Evolutionary conservation across 768 basidiomycete species (phyloP).

Genomic region (Chalciporus chontae): DNA sequence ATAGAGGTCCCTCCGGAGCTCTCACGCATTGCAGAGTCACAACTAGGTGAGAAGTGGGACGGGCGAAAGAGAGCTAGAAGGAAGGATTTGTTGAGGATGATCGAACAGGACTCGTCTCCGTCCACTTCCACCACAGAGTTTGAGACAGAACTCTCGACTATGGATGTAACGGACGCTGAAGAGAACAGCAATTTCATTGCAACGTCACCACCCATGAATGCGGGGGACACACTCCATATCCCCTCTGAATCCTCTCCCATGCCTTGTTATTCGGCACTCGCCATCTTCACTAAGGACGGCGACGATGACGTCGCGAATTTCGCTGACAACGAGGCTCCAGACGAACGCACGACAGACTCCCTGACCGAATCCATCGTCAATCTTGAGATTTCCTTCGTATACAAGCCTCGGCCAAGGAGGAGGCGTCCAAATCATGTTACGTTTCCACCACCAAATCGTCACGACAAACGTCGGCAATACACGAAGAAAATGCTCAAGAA

Average conservation of each 20-base stretch:
- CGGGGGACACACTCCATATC: neutral
- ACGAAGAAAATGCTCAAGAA: slow-evolving; percentile 29
- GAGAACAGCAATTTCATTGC: slow-evolving; percentile 19
- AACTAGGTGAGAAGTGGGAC: slow-evolving; percentile 32
- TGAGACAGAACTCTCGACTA: slow-evolving; percentile 36
- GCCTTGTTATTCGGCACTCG: slow-evolving; percentile 28
- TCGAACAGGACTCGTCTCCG: slow-evolving; percentile 28
- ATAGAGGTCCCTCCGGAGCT: slow-evolving; percentile 68
- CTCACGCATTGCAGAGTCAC: slow-evolving; percentile 32
- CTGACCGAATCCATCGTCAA: slow-evolving; percentile 39
- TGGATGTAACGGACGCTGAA: slow-evolving; percentile 39
- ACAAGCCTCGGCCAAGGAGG: slow-evolving; percentile 68
- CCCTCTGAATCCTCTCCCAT: neutral
- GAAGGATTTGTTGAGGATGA: slow-evolving; percentile 27
- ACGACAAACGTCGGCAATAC: slow-evolving; percentile 8
- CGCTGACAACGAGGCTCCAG: slow-evolving; percentile 22
- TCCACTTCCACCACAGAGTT: slow-evolving; percentile 36
- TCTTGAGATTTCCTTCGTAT: slow-evolving; percentile 68
- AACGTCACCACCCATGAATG: slow-evolving; percentile 7
- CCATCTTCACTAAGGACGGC: slow-evolving; percentile 48
- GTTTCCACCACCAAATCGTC: slow-evolving; percentile 15
- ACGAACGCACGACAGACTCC: slow-evolving; percentile 2
- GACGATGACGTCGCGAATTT: slow-evolving; percentile 35
- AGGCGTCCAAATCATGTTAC: slow-evolving; percentile 35
- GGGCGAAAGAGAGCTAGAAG: slow-evolving; percentile 36